Percentiles rank a stretch among this genome's conserved stretches.
Conservation (phyloP, 768 basidiomycete genomes). For the Boletus huronensis region DNA sequence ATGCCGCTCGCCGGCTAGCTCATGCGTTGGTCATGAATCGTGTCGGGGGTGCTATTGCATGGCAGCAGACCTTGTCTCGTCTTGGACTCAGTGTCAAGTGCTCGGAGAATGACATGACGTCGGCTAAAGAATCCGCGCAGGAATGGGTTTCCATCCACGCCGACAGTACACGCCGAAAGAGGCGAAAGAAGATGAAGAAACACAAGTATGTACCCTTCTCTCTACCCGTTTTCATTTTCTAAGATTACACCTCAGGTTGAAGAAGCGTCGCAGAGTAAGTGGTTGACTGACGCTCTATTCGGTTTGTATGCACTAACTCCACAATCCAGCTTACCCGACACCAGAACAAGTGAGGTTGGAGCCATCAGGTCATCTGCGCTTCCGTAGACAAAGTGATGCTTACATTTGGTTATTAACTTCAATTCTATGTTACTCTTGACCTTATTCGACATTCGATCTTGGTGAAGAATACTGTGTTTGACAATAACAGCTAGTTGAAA, state of each 20-base stretch:
- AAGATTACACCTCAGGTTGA: slow-evolving; percentile 50
- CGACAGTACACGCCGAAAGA: slow-evolving; percentile 83
- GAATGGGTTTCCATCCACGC: slow-evolving; percentile 65
- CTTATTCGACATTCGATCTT: neutral
- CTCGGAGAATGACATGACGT: slow-evolving; percentile 47
- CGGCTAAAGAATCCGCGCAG: slow-evolving; percentile 52
- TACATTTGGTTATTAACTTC: neutral
- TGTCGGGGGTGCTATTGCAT: slow-evolving; percentile 57
- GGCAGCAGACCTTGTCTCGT: slow-evolving; percentile 63
- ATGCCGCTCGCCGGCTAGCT: slow-evolving; percentile 76
- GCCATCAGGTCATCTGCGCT: neutral
- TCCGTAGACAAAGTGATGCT: slow-evolving; percentile 8
- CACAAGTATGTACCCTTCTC: slow-evolving; percentile 67
- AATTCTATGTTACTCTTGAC: neutral
- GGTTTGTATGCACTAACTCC: slow-evolving; percentile 14
- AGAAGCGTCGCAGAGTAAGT: slow-evolving; percentile 85
- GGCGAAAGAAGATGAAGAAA: slow-evolving; percentile 94
- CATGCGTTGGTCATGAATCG: slow-evolving; percentile 67
- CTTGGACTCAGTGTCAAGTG: slow-evolving; percentile 58
- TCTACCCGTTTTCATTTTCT: slow-evolving; percentile 8
- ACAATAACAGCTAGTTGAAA: neutral
- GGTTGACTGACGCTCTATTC: slow-evolving; percentile 3
- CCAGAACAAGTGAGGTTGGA: slow-evolving; percentile 28
- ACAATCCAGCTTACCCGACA: slow-evolving; percentile 44
- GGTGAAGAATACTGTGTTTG: neutral